Percentiles rank a stretch among this genome's conserved stretches.
These are phyloP conservation scores for Cryptomeria japonica DNA, from an alignment of 75 land plant species.

Conservation along the genomic window DNA sequence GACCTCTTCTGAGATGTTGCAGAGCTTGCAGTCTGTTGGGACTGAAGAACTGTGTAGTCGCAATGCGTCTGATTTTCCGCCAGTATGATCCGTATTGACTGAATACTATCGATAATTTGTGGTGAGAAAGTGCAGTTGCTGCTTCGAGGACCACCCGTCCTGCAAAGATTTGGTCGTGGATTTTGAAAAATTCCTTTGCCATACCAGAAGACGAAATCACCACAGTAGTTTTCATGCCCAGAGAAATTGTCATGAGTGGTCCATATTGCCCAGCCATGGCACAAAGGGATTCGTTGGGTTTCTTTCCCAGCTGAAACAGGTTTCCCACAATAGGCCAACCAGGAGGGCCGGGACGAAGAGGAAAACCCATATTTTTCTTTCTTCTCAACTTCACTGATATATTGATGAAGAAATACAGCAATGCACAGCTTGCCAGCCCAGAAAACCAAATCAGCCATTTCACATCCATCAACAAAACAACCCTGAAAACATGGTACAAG, in stretches of 20 bases:
- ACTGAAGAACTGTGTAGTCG: constrained; percentile 15
- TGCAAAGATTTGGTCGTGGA: constrained; percentile 19
- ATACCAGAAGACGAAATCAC: constrained; percentile 23
- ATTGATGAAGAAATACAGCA: no score
- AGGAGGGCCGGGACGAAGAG: constrained; percentile 23
- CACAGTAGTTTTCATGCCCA: constrained; percentile 15
- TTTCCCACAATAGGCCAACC: constrained; percentile 20
- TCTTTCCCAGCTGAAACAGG: constrained; percentile 15
- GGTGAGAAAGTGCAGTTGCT: neutral
- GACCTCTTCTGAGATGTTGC: neutral
- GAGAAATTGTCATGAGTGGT: constrained; percentile 23
- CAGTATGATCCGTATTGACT: constrained; percentile 17
- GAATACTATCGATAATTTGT: neutral
- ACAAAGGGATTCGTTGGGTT: constrained; percentile 21
- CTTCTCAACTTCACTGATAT: neutral
- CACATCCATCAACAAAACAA: no score
- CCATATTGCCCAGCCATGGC: constrained; percentile 19
- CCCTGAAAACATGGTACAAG: no score
- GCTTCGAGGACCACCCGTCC: constrained; percentile 5
- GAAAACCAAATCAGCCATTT: no score
- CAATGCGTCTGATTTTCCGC: constrained; percentile 14
- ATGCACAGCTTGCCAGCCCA: no score
- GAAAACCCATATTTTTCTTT: neutral
- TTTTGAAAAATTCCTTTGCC: constrained; percentile 23
- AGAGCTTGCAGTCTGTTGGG: constrained; percentile 16